Conservation (phyloP, 768 basidiomycete genomes). For the Omphalotus guepiniiformis region DNA sequence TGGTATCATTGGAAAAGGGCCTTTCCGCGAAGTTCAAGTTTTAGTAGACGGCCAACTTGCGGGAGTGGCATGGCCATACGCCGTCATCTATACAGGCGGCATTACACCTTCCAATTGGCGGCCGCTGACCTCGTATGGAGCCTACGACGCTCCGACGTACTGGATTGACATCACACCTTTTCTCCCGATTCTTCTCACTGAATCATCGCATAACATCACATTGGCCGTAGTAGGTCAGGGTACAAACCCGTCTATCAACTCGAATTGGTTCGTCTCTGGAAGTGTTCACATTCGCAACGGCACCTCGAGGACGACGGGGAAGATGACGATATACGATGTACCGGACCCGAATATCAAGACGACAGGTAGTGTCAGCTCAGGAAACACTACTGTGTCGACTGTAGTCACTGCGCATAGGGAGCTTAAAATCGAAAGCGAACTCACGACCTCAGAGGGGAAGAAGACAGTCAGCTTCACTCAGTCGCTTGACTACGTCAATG, state of each 20-base stretch:
- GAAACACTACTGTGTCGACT: slow-evolving; percentile 43
- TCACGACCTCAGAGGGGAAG: slow-evolving; percentile 42
- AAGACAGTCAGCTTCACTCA: slow-evolving; percentile 49
- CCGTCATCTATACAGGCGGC: slow-evolving; percentile 58
- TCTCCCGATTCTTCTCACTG: slow-evolving; percentile 40
- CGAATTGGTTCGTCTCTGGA: slow-evolving; percentile 62
- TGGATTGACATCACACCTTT: slow-evolving; percentile 73
- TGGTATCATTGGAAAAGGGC: slow-evolving; percentile 45
- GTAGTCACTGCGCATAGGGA: slow-evolving; percentile 42
- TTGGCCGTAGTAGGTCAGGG: slow-evolving; percentile 57
- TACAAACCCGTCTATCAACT: slow-evolving; percentile 46
- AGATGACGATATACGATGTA: slow-evolving; percentile 43
- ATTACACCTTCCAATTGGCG: slow-evolving; percentile 47
- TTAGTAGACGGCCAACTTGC: slow-evolving; percentile 53
- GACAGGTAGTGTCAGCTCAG: slow-evolving; percentile 33
- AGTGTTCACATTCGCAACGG: slow-evolving; percentile 48
- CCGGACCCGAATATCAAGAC: slow-evolving; percentile 37
- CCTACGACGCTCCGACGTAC: slow-evolving; percentile 69
- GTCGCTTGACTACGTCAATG: slow-evolving; percentile 43
- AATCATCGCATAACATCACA: slow-evolving; percentile 50
- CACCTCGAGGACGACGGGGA: slow-evolving; percentile 47
- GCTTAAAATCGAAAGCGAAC: slow-evolving; percentile 46
- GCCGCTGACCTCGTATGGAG: slow-evolving; percentile 60
- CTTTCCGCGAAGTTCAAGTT: slow-evolving; percentile 60
- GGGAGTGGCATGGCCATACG: slow-evolving; percentile 49